Percentiles rank a stretch among this genome's conserved stretches.
Evolutionary conservation across 2,329 filamentous ascomycete species (phyloP).

Genomic region (Fulvia fulva): DNA sequence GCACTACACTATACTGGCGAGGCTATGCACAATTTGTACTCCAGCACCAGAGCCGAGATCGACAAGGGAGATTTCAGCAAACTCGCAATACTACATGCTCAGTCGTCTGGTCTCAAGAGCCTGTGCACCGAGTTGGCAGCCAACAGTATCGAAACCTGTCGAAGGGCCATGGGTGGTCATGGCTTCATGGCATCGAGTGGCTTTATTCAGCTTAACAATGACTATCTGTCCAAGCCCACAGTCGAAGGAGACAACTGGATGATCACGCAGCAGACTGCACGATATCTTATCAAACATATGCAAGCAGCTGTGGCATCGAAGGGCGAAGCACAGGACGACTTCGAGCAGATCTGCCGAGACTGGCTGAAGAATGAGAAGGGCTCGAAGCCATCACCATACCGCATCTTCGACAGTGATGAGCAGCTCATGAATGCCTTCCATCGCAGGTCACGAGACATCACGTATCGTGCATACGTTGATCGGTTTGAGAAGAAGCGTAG

Average conservation of each 20-base stretch:
- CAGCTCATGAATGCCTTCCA: conserved; percentile 44
- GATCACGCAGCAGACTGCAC: conserved; percentile 53
- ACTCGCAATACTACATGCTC: conserved; percentile 50
- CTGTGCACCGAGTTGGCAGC: conserved; percentile 51
- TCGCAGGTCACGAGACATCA: conserved; percentile 43
- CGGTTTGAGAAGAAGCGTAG: conserved; percentile 44
- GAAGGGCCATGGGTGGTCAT: conserved; percentile 52
- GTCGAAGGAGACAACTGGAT: conserved; percentile 57
- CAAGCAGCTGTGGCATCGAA: conserved; percentile 36
- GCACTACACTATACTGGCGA: conserved; percentile 47
- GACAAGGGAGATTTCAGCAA: conserved; percentile 49
- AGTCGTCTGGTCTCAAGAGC: conserved; percentile 53
- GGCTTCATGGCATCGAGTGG: conserved; percentile 52
- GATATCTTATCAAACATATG: conserved; percentile 53
- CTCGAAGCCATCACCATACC: conserved; percentile 28
- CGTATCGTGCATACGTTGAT: conserved; percentile 42
- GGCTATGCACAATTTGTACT: conserved; percentile 51
- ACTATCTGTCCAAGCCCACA: conserved; percentile 52
- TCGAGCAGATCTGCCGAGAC: conserved; percentile 40
- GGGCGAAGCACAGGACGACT: conserved; percentile 35
- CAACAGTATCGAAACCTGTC: conserved; percentile 53
- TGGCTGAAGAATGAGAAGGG: conserved; percentile 36
- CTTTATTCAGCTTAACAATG: conserved; percentile 49
- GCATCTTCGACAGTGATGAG: conserved; percentile 35
- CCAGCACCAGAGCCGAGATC: conserved; percentile 43